These are phyloP conservation scores for Auriculariales sp. DNA, from an alignment of 768 basidiomycete species.

Conservation along the genomic window DNA sequence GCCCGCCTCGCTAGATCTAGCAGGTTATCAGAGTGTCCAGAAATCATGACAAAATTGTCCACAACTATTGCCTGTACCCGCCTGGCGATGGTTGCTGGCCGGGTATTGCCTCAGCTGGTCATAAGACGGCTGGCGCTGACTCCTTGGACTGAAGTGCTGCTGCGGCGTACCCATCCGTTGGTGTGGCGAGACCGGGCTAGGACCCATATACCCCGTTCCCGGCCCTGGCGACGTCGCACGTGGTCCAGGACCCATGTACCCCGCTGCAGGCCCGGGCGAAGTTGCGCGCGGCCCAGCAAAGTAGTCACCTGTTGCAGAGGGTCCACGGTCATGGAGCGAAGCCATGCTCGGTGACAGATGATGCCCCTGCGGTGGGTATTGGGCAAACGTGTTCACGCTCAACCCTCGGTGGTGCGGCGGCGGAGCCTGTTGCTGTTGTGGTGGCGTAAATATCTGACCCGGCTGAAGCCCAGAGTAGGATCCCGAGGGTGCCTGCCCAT, in stretches of 20 bases:
- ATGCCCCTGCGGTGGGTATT: not conserved
- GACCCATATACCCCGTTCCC: too few relatives aligned
- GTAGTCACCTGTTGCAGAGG: not conserved
- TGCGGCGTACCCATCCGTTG: not conserved
- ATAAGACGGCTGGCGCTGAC: not conserved
- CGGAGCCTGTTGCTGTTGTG: not conserved
- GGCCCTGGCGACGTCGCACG: not conserved
- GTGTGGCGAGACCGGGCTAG: too few relatives aligned
- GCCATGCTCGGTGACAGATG: not conserved
- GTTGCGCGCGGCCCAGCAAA: not conserved
- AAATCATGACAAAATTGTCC: too few relatives aligned
- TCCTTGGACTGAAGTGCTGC: not conserved
- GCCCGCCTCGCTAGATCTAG: too few relatives aligned
- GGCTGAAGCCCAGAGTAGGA: not conserved
- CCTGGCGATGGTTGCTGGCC: too few relatives aligned
- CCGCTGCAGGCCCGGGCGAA: not conserved
- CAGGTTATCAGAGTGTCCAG: too few relatives aligned
- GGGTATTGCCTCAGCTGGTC: not conserved
- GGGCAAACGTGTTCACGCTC: not conserved
- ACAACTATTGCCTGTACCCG: too few relatives aligned
- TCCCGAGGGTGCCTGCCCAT: not conserved
- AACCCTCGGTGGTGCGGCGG: not conserved
- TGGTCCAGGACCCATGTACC: not conserved
- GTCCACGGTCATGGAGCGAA: too few relatives aligned
- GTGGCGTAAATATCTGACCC: not conserved